Percentiles rank a stretch among this genome's conserved stretches.
Evolutionary conservation across 345 rosid genomes (phyloP).

Genomic region (Hibiscus mutabilis): DNA sequence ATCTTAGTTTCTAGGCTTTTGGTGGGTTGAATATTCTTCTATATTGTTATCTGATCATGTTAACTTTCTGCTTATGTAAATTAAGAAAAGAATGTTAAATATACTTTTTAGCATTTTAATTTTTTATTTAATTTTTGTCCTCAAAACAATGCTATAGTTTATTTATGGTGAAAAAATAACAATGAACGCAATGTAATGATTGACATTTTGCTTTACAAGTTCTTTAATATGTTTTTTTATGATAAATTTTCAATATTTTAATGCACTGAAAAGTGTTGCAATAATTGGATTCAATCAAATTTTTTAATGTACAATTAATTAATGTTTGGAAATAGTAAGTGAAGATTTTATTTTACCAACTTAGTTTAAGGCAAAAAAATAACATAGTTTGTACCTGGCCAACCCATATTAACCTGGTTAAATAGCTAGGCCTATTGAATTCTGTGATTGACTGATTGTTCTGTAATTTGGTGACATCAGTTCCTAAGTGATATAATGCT

Average conservation of each 20-base stretch:
- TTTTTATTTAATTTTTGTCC: background rate
- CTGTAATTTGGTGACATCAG: background rate
- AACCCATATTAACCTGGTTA: background rate
- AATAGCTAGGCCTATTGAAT: background rate
- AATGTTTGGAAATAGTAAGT: background rate
- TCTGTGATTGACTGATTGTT: background rate
- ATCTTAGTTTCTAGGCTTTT: background rate
- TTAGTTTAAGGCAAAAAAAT: background rate
- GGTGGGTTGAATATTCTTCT: background rate
- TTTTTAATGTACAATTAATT: background rate
- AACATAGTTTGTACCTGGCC: background rate
- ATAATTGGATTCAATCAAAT: background rate
- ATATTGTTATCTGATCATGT: background rate
- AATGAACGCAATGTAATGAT: background rate
- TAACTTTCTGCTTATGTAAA: background rate
- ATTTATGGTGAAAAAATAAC: background rate
- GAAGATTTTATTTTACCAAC: background rate
- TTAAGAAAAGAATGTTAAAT: background rate
- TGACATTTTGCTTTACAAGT: background rate
- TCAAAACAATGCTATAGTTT: too few species aligned
- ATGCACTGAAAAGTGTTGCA: background rate
- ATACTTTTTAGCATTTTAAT: background rate
- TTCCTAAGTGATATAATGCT: background rate
- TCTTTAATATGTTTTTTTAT: background rate
- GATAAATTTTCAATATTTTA: background rate